A percentile compares a stretch with the other conserved stretches of the same genome.
Evolutionary conservation across 108 stramenopile species (phyloP).

Genomic region (Cyclotella cryptica): DNA sequence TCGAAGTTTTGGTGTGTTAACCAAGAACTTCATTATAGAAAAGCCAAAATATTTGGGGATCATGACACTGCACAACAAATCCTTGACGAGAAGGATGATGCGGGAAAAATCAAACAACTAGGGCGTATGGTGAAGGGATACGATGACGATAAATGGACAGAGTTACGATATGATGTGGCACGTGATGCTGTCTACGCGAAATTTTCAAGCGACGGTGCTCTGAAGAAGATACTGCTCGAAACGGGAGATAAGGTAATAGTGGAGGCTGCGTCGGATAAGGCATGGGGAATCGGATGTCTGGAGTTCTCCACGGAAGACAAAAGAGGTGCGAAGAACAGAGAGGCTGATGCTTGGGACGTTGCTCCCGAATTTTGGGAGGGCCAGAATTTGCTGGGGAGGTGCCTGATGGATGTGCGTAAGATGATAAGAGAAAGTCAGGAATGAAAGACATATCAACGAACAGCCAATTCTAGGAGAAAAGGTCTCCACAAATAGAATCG

Average conservation of each 20-base stretch:
- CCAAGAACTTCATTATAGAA: conserved; percentile 45
- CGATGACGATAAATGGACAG: conserved; percentile 42
- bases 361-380: conserved; percentile 33
- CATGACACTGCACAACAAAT: conserved; percentile 28
- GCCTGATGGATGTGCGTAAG: conserved; percentile 46
- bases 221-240: conserved; percentile 35
- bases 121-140: conserved; percentile 40
- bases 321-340: conserved; percentile 41
- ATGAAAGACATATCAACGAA: neutral
- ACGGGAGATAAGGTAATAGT: conserved; percentile 35
- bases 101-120: conserved; percentile 29
- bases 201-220: conserved; percentile 24
- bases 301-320: conserved; percentile 28
- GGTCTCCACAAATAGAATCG: too few species aligned
- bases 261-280: conserved; percentile 42
- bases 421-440: conserved; percentile 5
- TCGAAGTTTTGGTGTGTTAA: conserved; percentile 44
- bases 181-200: conserved; percentile 44
- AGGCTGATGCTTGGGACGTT: conserved; percentile 39
- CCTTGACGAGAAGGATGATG: conserved; percentile 28
- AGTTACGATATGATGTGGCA: conserved; percentile 32
- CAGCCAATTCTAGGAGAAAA: neutral
- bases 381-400: conserved; percentile 42
- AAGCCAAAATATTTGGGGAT: conserved; percentile 37
- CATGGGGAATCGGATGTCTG: conserved; percentile 38